Conservation (phyloP, 2,329 filamentous ascomycete genomes). For the Sporothrix globosa region DNA sequence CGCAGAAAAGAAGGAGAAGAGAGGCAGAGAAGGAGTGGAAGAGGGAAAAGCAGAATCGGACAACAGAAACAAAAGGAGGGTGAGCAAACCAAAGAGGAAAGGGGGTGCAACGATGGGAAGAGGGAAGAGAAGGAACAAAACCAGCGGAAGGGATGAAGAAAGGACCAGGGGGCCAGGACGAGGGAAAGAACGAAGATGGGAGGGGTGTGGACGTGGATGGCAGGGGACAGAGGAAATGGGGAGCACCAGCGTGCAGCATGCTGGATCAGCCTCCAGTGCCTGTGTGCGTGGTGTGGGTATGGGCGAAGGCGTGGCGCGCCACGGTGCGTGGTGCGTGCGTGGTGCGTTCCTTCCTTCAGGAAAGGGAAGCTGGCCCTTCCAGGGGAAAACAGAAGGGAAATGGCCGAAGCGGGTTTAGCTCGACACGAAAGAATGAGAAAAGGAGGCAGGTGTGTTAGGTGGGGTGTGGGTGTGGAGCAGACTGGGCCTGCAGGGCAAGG, state of each 20-base stretch:
- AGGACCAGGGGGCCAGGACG: neutral
- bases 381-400: neutral
- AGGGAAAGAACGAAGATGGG: neutral
- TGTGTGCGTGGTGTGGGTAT: neutral
- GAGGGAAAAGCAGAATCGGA: neutral
- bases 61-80: constrained; percentile 25
- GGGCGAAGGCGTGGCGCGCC: constrained; percentile 16
- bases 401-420: constrained; percentile 29
- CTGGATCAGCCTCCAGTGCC: neutral
- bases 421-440: constrained; percentile 10
- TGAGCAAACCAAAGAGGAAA: neutral
- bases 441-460: constrained; percentile 21
- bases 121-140: constrained; percentile 9
- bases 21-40: neutral
- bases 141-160: constrained; percentile 8
- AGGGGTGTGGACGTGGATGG: neutral
- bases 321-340: constrained; percentile 10
- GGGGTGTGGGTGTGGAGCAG: constrained; percentile 20
- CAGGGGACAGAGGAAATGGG: constrained; percentile 7
- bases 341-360: neutral
- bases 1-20: neutral
- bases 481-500: constrained; percentile 25
- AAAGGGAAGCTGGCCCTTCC: neutral
- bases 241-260: constrained; percentile 7
- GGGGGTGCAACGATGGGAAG: constrained; percentile 18